phyloP scores from a whole-genome alignment of 495 filamentous ascomycete genomes.

The Penicillium robsamsonii region DNA sequence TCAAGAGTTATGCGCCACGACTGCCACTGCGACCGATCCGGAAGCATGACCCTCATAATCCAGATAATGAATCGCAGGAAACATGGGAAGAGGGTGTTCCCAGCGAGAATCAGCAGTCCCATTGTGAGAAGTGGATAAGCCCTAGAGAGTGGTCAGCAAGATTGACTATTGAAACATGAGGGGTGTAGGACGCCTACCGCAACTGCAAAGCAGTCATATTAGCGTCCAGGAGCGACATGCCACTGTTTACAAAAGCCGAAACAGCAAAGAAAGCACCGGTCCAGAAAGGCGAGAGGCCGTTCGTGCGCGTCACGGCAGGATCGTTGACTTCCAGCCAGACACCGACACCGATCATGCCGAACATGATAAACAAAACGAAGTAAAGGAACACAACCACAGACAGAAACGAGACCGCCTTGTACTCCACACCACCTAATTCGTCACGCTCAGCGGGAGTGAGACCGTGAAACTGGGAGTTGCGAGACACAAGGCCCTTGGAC shows the following conservation, averaged over 20 bases:
- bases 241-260: conserved; percentile 84
- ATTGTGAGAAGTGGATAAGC: conserved; percentile 73
- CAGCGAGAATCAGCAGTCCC: conserved; percentile 74
- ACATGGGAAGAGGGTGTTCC: conserved; percentile 78
- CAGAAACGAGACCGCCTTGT: conserved; percentile 71
- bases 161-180: background rate
- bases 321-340: conserved; percentile 65
- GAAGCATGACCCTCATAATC: conserved; percentile 52
- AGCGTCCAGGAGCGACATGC: conserved; percentile 79
- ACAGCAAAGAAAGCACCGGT: conserved; percentile 46
- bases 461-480: conserved; percentile 73
- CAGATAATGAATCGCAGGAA: conserved; percentile 78
- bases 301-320: conserved; percentile 55
- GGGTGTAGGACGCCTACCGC: conserved; percentile 20
- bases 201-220: conserved; percentile 64
- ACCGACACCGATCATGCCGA: conserved; percentile 70
- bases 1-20: conserved; percentile 63
- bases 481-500: conserved; percentile 51
- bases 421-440: conserved; percentile 75
- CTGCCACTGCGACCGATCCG: conserved; percentile 41
- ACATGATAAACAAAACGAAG: conserved; percentile 65
- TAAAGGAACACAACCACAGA: conserved; percentile 71
- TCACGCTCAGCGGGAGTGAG: conserved; percentile 67
- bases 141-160: conserved; percentile 22
- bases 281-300: conserved; percentile 67